These are phyloP conservation scores for Fusarium sp. DNA, from an alignment of 2,329 filamentous ascomycete species.

Conservation along the genomic window DNA sequence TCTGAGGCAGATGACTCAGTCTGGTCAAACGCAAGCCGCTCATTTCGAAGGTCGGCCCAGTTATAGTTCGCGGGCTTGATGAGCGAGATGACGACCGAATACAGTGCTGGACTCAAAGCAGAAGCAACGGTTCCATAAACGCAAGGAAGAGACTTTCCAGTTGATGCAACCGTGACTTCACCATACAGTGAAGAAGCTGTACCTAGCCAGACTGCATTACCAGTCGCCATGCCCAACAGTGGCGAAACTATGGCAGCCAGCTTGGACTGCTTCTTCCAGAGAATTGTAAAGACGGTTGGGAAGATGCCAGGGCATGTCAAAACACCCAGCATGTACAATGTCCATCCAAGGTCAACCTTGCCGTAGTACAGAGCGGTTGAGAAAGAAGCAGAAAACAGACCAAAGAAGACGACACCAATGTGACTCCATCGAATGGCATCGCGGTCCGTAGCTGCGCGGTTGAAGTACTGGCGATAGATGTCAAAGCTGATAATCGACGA, in stretches of 20 bases:
- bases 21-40: slow-evolving; percentile 56
- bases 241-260: slow-evolving; percentile 64
- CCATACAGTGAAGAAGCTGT: slow-evolving; percentile 61
- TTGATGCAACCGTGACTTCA: slow-evolving; percentile 61
- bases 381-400: slow-evolving; percentile 63
- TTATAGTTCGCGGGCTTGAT: slow-evolving; percentile 58
- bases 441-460: slow-evolving; percentile 58
- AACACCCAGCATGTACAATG: slow-evolving; percentile 66
- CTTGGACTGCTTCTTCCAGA: slow-evolving; percentile 64
- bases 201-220: slow-evolving; percentile 66
- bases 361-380: slow-evolving; percentile 66
- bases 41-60: slow-evolving; percentile 57
- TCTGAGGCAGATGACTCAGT: neutral
- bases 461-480: slow-evolving; percentile 65
- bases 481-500: slow-evolving; percentile 67
- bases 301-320: slow-evolving; percentile 67
- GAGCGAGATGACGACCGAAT: slow-evolving; percentile 61
- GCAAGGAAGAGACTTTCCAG: slow-evolving; percentile 63
- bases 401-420: slow-evolving; percentile 65
- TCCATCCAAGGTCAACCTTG: slow-evolving; percentile 66
- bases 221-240: slow-evolving; percentile 62
- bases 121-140: slow-evolving; percentile 66
- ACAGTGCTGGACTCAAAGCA: slow-evolving; percentile 56
- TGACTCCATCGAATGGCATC: slow-evolving; percentile 66
- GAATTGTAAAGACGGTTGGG: slow-evolving; percentile 64